Conservation (phyloP, 805 yeast species). For the Schwanniomyces yamadae region DNA sequence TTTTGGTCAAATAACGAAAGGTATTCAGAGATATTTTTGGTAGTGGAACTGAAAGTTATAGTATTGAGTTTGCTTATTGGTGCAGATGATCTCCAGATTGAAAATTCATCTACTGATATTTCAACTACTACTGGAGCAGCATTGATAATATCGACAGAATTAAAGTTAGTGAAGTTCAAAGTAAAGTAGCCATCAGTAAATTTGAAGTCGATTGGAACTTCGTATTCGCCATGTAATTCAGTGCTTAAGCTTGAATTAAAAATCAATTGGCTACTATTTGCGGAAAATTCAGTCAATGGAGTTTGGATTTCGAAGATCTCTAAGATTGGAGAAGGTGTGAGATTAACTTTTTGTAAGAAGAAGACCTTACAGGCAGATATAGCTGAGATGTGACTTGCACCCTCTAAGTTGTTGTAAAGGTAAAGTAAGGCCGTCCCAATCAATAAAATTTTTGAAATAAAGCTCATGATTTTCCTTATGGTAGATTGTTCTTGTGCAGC, state of each 20-base stretch:
- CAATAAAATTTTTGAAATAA: too few species aligned
- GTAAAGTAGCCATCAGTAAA: slow-evolving; percentile 24
- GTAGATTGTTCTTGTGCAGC: too few species aligned
- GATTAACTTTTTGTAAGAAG: too few species aligned
- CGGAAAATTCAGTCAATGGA: slow-evolving; percentile 1
- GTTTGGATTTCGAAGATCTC: slow-evolving; percentile 10
- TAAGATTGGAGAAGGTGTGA: slow-evolving; percentile 5
- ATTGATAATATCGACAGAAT: slow-evolving; percentile 4
- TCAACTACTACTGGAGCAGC: slow-evolving; percentile 19
- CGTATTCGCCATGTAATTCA: slow-evolving; percentile 8
- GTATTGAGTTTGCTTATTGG: slow-evolving; percentile 16
- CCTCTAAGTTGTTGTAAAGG: too few species aligned
- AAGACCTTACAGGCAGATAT: too few species aligned
- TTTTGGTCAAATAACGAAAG: slow-evolving; percentile 17
- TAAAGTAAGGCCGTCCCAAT: too few species aligned
- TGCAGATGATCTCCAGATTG: slow-evolving; percentile 29
- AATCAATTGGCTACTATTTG: slow-evolving; percentile 6
- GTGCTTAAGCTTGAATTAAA: slow-evolving; percentile 9
- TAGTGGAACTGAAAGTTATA: slow-evolving; percentile 19
- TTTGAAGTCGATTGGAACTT: slow-evolving; percentile 14
- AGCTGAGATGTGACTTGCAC: too few species aligned
- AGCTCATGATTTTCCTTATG: too few species aligned
- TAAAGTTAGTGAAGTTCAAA: slow-evolving; percentile 24
- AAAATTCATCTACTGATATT: slow-evolving; percentile 19
- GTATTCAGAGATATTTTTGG: slow-evolving; percentile 25